phyloP scores from a whole-genome alignment of 2,329 filamentous ascomycete genomes.

The Fusarium poae region DNA sequence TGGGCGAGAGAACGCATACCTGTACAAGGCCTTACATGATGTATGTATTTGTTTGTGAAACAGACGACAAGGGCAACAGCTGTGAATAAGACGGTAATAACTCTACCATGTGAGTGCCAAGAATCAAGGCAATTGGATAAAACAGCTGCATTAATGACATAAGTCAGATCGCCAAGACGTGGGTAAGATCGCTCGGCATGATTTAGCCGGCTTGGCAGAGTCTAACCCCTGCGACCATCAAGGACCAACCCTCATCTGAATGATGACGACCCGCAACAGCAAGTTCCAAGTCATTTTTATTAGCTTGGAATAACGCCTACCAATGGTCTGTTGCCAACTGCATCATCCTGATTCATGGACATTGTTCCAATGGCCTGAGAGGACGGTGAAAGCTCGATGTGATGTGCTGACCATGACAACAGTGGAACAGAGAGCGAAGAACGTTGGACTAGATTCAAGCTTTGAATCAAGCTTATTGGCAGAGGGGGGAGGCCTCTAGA shows the following conservation, averaged over 20 bases:
- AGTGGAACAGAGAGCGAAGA: slow-evolving; percentile 2
- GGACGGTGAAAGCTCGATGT: neutral
- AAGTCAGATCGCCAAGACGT: slow-evolving; percentile 40
- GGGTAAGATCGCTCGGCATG: slow-evolving; percentile 46
- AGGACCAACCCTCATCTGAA: slow-evolving; percentile 13
- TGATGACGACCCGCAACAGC: slow-evolving; percentile 23
- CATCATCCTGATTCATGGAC: slow-evolving; percentile 19
- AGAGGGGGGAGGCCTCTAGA: slow-evolving; percentile 38
- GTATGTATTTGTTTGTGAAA: neutral
- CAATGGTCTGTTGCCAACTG: slow-evolving; percentile 8
- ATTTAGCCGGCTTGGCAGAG: slow-evolving; percentile 44
- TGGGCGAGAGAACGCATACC: too few relatives aligned
- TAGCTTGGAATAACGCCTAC: neutral
- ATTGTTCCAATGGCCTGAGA: neutral
- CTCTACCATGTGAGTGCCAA: neutral
- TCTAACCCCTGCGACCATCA: slow-evolving; percentile 17
- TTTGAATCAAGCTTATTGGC: slow-evolving; percentile 30
- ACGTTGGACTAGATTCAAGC: slow-evolving; percentile 4
- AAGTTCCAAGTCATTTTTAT: slow-evolving; percentile 12
- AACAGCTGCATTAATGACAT: slow-evolving; percentile 28
- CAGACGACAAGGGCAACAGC: neutral
- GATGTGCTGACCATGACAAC: slow-evolving; percentile 12
- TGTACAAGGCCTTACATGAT: too few relatives aligned
- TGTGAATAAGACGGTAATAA: slow-evolving; percentile 23
- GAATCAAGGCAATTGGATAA: slow-evolving; percentile 23